Conservation (phyloP, 805 yeast species). For the Saturnispora kantuleensis region DNA sequence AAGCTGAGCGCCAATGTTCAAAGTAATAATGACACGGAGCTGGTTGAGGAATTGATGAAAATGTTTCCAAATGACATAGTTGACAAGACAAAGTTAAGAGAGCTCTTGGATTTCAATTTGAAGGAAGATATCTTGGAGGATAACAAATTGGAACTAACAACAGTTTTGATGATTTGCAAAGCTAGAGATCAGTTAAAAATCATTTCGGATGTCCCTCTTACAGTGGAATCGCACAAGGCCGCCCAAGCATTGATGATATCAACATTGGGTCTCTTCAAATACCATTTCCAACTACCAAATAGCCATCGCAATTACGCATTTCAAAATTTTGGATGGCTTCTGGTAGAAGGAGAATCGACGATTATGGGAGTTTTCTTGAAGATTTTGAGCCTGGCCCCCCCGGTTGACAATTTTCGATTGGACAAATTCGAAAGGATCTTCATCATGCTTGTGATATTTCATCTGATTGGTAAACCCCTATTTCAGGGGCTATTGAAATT, state of each 20-base stretch:
- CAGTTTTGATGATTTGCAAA: conserved; percentile 19
- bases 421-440: conserved; percentile 17
- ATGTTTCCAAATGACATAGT: not conserved
- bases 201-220: conserved; percentile 7
- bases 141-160: conserved; percentile 19
- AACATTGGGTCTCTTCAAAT: conserved; percentile 16
- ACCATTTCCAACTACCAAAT: conserved; percentile 21
- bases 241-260: conserved; percentile 13
- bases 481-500: conserved; percentile 10
- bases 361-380: conserved; percentile 12
- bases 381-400: conserved; percentile 11
- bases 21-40: too few relatives aligned
- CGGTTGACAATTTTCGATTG: conserved; percentile 13
- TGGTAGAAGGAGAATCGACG: conserved; percentile 7
- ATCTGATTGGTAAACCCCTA: conserved; percentile 14
- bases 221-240: conserved; percentile 12
- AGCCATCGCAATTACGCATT: conserved; percentile 20
- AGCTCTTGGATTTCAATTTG: not conserved
- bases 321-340: conserved; percentile 19
- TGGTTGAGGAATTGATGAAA: too few relatives aligned
- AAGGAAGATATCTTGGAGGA: conserved; percentile 9
- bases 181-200: conserved; percentile 12
- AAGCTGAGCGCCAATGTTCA: not conserved
- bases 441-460: conserved; percentile 16
- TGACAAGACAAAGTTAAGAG: not conserved